Percentiles rank a stretch among this genome's conserved stretches.
Conservation (phyloP, 306 rosid species). For the Potentilla sterilis region DNA sequence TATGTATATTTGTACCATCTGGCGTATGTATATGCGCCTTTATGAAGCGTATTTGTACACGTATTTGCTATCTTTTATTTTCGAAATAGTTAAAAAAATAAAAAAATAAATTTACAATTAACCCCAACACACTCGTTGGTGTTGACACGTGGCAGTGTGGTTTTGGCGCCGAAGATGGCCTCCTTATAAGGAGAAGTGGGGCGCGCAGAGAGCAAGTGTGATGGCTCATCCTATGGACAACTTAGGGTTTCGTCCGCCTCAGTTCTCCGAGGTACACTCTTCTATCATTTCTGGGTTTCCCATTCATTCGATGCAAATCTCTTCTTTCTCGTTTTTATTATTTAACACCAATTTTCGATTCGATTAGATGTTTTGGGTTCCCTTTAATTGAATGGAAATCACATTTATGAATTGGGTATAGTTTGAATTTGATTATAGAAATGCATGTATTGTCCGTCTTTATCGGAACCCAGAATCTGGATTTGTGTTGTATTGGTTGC, state of each 20-base stretch:
- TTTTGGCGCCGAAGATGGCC: conserved; percentile 12
- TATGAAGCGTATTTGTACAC: no score
- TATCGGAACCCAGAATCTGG: neutral
- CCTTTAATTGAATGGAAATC: no score
- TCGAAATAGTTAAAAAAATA: no score
- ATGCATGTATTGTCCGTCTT: no score
- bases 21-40: no score
- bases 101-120: no score
- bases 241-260: conserved; percentile 53
- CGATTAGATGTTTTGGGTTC: neutral
- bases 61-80: no score
- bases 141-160: neutral
- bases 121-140: no score
- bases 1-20: no score
- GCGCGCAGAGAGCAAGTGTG: neutral
- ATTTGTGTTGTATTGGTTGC: neutral
- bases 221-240: conserved; percentile 23
- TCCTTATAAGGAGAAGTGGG: neutral
- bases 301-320: neutral
- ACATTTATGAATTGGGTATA: neutral
- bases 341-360: neutral
- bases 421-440: neutral
- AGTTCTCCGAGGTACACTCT: conserved; percentile 55
- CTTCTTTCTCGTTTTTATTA: neutral
- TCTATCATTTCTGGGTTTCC: neutral